phyloP scores from a whole-genome alignment of 768 basidiomycete genomes.

The Lactarius vividus region DNA sequence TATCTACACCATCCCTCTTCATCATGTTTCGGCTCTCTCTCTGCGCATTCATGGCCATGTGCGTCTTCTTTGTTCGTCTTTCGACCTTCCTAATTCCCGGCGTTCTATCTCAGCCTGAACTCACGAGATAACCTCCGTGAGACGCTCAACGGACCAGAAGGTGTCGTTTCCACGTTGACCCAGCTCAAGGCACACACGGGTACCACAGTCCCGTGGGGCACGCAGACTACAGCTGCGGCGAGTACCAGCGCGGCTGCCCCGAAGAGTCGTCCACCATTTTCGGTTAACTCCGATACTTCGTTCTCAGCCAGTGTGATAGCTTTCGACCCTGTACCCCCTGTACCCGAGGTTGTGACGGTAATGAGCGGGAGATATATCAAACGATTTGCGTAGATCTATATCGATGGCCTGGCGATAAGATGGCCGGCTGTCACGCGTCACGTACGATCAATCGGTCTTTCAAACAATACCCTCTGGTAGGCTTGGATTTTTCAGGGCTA shows the following conservation, averaged over 20 bases:
- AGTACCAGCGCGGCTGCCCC: background rate
- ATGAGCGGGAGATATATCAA: too few species aligned
- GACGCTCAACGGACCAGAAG: background rate
- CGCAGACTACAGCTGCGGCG: background rate
- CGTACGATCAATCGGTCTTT: background rate
- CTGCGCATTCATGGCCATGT: background rate
- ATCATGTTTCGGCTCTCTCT: too few species aligned
- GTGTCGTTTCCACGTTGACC: background rate
- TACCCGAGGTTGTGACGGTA: background rate
- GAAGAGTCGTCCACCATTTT: background rate
- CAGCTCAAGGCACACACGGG: background rate
- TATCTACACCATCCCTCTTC: background rate
- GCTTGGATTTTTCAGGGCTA: too few species aligned
- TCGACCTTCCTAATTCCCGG: background rate
- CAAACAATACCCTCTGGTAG: background rate
- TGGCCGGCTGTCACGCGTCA: background rate
- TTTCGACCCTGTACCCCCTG: background rate
- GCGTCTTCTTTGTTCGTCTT: background rate
- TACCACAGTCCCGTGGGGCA: background rate
- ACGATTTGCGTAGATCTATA: too few species aligned
- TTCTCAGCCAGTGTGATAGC: background rate
- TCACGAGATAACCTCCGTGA: background rate
- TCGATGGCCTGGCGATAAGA: background rate
- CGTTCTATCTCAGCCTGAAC: background rate
- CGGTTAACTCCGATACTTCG: background rate